Evolutionary conservation across 306 rosid species (phyloP).

Genomic region (Cicer bijugum): DNA sequence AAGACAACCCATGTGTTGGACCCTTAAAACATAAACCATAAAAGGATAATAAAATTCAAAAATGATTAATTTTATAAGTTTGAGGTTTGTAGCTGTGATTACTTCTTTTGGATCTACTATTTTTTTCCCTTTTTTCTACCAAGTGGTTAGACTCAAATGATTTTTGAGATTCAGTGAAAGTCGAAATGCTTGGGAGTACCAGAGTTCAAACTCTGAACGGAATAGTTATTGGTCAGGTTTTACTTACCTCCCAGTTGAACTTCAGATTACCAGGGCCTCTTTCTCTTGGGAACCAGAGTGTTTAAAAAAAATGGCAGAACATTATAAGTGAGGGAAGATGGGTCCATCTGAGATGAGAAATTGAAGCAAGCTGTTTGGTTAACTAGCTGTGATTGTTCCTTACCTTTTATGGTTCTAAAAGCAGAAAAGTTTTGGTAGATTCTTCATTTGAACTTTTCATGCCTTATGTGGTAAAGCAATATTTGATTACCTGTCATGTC

Average conservation of each 20-base stretch:
- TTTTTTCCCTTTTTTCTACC: neutral
- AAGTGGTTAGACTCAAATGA: too few relatives aligned
- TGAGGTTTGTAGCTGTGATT: constrained; percentile 38
- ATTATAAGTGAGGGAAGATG: constrained; percentile 39
- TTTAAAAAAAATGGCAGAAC: constrained; percentile 20
- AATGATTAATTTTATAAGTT: constrained; percentile 14
- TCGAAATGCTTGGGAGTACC: too few relatives aligned
- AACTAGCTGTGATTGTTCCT: constrained; percentile 39
- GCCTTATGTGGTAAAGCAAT: constrained; percentile 36
- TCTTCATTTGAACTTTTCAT: constrained; percentile 41
- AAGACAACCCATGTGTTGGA: constrained; percentile 47
- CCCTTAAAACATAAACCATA: constrained; percentile 26
- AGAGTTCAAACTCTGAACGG: too few relatives aligned
- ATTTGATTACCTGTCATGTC: constrained; percentile 51
- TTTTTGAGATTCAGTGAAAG: too few relatives aligned
- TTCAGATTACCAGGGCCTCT: too few relatives aligned
- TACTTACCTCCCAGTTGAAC: too few relatives aligned
- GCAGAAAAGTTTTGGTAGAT: constrained; percentile 39
- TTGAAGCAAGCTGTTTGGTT: constrained; percentile 42
- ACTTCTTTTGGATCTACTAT: constrained; percentile 40
- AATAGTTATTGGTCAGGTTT: too few relatives aligned
- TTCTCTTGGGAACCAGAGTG: too few relatives aligned
- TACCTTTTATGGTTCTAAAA: constrained; percentile 39
- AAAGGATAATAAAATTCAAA: constrained; percentile 7
- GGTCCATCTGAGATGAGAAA: constrained; percentile 49